These are phyloP conservation scores for Turritis glabra DNA, from an alignment of 345 rosid species.

Conservation along the genomic window DNA sequence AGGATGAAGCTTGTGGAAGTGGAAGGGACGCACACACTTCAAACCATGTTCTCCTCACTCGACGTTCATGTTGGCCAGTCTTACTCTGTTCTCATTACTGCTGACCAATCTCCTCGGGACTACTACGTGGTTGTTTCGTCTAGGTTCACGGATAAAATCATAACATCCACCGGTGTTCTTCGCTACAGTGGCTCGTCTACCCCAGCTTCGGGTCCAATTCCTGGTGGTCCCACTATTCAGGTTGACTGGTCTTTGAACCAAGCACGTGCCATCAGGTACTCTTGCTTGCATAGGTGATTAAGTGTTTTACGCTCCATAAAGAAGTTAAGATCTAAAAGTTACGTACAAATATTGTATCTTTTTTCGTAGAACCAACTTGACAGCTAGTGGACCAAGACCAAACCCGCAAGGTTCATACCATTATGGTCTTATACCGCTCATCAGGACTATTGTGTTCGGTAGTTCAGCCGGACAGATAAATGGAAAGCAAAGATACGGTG, in stretches of 20 bases:
- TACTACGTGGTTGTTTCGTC: constrained; percentile 61
- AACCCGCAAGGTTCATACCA: constrained; percentile 99
- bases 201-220: constrained; percentile 58
- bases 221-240: constrained; percentile 70
- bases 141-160: constrained; percentile 60
- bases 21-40: constrained; percentile 63
- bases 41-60: constrained; percentile 45
- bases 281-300: constrained; percentile 2
- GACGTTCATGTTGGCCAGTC: constrained; percentile 70
- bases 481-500: constrained; percentile 78
- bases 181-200: constrained; percentile 70
- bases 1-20: constrained; percentile 59
- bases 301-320: neutral
- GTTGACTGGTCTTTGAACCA: constrained; percentile 92
- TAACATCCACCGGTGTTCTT: constrained; percentile 71
- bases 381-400: constrained; percentile 99
- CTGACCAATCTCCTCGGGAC: constrained; percentile 45
- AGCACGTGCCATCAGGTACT: constrained; percentile 85
- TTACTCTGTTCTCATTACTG: constrained; percentile 64
- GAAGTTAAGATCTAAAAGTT: neutral
- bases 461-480: constrained; percentile 72
- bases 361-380: constrained; percentile 67
- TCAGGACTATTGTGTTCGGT: constrained; percentile 55
- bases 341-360: neutral
- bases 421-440: constrained; percentile 79